Conservation (phyloP, 225 moss, liverwort and hornwort species). For the Anthoceros angustus region DNA sequence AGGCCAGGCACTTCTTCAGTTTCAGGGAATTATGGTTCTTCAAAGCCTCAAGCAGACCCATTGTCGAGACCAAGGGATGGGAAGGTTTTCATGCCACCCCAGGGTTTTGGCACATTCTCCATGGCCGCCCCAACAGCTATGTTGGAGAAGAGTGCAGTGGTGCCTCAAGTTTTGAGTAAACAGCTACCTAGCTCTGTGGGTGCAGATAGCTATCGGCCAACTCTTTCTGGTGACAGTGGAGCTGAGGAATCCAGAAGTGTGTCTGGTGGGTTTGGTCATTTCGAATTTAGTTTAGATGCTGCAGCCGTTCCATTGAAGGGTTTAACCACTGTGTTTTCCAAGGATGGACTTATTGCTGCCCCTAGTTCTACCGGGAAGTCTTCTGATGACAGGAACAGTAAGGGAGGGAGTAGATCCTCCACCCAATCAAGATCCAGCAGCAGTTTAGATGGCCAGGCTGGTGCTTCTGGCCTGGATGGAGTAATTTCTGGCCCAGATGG, state of each 20-base stretch:
- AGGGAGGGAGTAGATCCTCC: neutral
- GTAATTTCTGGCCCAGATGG: neutral
- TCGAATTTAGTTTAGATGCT: neutral
- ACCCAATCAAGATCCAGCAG: neutral
- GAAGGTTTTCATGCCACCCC: neutral
- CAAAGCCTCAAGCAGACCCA: neutral
- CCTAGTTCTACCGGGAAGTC: neutral
- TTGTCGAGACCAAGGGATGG: neutral
- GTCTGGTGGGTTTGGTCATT: neutral
- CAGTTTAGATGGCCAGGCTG: neutral
- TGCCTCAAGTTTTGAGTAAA: neutral
- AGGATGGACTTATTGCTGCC: neutral
- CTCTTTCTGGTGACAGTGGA: neutral
- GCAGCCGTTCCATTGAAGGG: neutral
- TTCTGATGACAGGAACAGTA: neutral
- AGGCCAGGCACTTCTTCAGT: neutral
- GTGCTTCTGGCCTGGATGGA: neutral
- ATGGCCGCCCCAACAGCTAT: neutral
- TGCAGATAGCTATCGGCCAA: neutral
- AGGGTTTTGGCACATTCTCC: neutral
- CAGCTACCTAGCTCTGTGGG: neutral
- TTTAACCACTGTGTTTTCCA: neutral
- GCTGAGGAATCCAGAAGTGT: neutral
- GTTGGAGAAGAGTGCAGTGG: neutral
- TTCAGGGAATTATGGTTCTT: neutral